Base-by-base conservation (phyloP, 352 stramenopile species). In the Phytophthora sp. region DNA sequence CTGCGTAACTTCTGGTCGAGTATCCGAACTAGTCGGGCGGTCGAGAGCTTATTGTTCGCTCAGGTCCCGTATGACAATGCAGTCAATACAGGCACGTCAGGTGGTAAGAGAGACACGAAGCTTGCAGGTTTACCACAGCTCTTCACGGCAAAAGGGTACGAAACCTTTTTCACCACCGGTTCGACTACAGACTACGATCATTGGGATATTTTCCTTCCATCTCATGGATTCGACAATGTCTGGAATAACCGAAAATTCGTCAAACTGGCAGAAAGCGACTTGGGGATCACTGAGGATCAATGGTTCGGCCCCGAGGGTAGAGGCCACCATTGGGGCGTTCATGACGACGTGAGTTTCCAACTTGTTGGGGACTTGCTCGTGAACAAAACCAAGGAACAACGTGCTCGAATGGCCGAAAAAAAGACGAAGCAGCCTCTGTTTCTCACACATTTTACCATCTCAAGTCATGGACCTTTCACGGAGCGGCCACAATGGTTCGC, bases 1-100 rank as follows among this genome's bases (percentile, higher is more conserved):
- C 79, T 88, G 20, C 46, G 47, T 18, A 88, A 85, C 21, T 60
- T 88, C 18, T 88, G 80, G 77, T 88, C 80, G 1, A 86, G 73
- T 39, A 84, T 68, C 62, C 62, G 65, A 6, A 86, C 77, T 8
- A 88, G 77, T 65, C 73, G 80, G 1, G 83, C 80, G 0, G 20
- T 86, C 1, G 75, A 83, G 50, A 82, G 73, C 27, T 66, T 85
- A 27, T 41, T 81, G 18, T 88, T 74, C 50, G 79, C 57, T 0
- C 77, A 88, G 52, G 24, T 88, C 18, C 57, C 72, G 11, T 80
- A 77, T 41, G 72, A 86, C 31, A 68, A 54, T 44, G 50, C 74
- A 15, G 49, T 41, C 0, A 51, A 80, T 24, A 65, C 72, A 1
- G 79, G 69, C 18, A 82, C 66, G 18, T 66, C 58, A 11, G 38